These are phyloP conservation scores for Fusarium tjaetaba DNA, from an alignment of 2,329 filamentous ascomycete genomes.

Conservation along the genomic window DNA sequence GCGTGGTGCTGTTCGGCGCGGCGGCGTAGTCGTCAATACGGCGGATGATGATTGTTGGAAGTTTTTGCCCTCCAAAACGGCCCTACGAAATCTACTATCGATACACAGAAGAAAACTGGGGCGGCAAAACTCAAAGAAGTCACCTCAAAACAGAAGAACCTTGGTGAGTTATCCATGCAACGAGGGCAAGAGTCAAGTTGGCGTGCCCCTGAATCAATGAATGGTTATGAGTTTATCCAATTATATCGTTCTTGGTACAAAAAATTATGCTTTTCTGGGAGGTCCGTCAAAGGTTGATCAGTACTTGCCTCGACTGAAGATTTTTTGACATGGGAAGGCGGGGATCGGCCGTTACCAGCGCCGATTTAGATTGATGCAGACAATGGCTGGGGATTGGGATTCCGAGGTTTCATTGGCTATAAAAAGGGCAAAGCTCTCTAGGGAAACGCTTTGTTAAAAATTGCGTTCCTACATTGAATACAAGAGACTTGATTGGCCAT, in stretches of 20 bases:
- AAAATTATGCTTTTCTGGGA: background rate
- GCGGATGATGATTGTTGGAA: conserved; percentile 49
- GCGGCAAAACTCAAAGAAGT: conserved; percentile 35
- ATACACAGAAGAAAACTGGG: conserved; percentile 52
- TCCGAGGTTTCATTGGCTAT: background rate
- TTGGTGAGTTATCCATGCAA: background rate
- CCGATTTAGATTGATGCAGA: conserved; percentile 2
- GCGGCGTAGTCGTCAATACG: conserved; percentile 32
- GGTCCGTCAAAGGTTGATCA: background rate
- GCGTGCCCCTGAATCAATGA: background rate
- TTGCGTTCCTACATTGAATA: background rate
- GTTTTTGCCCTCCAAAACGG: conserved; percentile 49
- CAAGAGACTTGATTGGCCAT: background rate
- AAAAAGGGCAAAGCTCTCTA: background rate
- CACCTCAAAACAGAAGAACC: conserved; percentile 20
- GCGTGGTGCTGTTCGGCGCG: conserved; percentile 34
- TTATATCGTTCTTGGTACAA: background rate
- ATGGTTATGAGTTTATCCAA: background rate
- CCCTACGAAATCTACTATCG: conserved; percentile 32
- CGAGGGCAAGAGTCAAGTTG: background rate
- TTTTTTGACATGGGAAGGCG: conserved; percentile 1
- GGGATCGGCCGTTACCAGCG: conserved; percentile 1
- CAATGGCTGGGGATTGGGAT: background rate
- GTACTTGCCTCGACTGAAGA: background rate
- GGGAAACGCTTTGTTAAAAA: background rate